Evolutionary conservation across 371 early-diverging fungal genomes (phyloP), one percentile per base, ranked within the genome.

Genomic region (Gilbertella persicaria): DNA sequence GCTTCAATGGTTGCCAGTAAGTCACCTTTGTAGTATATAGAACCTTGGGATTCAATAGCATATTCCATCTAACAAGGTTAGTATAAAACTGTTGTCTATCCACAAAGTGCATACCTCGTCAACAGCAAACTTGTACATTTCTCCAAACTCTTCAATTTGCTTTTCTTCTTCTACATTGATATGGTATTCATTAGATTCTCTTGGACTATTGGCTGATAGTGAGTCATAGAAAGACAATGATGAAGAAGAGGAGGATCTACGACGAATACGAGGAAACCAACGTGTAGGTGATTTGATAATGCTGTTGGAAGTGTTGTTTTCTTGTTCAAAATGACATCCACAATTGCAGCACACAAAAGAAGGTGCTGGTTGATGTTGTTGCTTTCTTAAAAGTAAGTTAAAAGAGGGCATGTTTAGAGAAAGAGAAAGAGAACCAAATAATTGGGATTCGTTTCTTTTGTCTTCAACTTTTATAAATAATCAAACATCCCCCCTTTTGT

Each of bases 181-280:
- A 26, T 55, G 42, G 3, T 41, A 26, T n/a, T 51, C 28, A 24
- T 36, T 25, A 0, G 38, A 25, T 10, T 23, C 20, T 19, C 40
- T 28, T 20, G 26, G 26, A 16, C 56, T 56, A n/a, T 43, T 42
- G 19, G 9, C 21, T 36, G 44, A 46, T 25, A 9, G 23, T 23
- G 23, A 36, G 21, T 33, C 50, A 44, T 8, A 33, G 13, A 33
- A 33, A 3, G 41, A 12, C 21, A 44, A 38, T 24, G 53, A 37
- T 12, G 62, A 40, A 26, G 55, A 37, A 16, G 55, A 58, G 1
- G 56, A 50, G 0, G 64, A 59, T 54, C 59, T 37, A 38, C 58
- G 59, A 19, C 59, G 59, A n/a, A 64, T 54, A 51, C 55, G 59
- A 14, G 64, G 55, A 47, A 64, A 55, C 64, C 64, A 64, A 40